Evolutionary conservation across 1,284 basidiomycete genomes (phyloP).

Genomic region (Waitea zeae): DNA sequence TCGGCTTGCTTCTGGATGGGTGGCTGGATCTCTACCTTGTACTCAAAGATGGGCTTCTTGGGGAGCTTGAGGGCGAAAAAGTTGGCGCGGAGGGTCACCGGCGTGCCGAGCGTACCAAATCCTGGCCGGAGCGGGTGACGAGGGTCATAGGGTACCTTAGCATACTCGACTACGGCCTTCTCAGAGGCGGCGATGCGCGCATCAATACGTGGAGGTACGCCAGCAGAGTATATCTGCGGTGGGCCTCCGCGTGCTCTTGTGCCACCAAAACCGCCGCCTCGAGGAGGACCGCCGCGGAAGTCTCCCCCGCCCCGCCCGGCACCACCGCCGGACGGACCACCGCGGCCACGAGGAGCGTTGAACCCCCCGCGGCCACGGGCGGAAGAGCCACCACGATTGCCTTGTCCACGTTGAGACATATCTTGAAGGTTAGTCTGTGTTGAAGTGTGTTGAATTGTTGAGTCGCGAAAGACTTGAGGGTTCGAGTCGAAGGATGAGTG

Average conservation of each 20-base stretch:
- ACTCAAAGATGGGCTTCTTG: slow-evolving; percentile 36
- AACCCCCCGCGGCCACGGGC: slow-evolving; percentile 2
- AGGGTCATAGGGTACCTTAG: slow-evolving; percentile 14
- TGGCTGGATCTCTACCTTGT: slow-evolving; percentile 37
- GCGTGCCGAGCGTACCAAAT: slow-evolving; percentile 38
- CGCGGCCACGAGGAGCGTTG: slow-evolving; percentile 3
- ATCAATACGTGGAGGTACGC: slow-evolving; percentile 20
- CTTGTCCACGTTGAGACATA: slow-evolving; percentile 1
- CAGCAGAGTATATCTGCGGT: slow-evolving; percentile 23
- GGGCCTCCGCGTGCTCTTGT: slow-evolving; percentile 12
- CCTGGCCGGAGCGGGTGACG: slow-evolving; percentile 46
- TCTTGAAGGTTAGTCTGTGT: too few relatives aligned
- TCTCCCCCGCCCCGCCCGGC: slow-evolving; percentile 11
- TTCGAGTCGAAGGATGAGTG: too few relatives aligned
- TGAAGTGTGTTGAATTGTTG: too few relatives aligned
- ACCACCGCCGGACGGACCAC: slow-evolving; percentile 1
- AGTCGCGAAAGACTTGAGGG: too few relatives aligned
- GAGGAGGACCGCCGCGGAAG: slow-evolving; percentile 7
- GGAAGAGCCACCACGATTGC: slow-evolving; percentile 1
- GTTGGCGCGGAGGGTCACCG: slow-evolving; percentile 42
- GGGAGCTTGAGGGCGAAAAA: slow-evolving; percentile 42
- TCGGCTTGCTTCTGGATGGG: slow-evolving; percentile 23
- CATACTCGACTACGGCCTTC: slow-evolving; percentile 12
- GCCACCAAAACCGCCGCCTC: slow-evolving; percentile 13
- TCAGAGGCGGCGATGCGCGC: slow-evolving; percentile 23